Conservation (phyloP, 768 basidiomycete species). For the Candolleomyces efflorescens region DNA sequence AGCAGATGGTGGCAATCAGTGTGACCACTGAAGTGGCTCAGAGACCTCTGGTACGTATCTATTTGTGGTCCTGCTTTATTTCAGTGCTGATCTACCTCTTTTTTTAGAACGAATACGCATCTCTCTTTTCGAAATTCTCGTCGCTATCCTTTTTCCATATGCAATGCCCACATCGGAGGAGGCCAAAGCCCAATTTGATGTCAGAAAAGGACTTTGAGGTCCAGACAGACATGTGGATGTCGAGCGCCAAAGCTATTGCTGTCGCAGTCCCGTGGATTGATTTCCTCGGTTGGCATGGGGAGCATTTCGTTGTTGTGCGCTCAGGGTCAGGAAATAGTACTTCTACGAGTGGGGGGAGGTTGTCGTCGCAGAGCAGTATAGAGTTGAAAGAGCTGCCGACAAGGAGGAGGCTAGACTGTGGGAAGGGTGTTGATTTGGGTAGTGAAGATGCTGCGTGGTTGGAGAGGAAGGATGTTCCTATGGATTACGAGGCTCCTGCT, state of each 20-base stretch:
- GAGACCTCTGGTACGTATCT: slow-evolving; percentile 40
- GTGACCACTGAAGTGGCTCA: slow-evolving; percentile 48
- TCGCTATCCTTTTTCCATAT: slow-evolving; percentile 59
- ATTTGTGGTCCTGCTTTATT: neutral
- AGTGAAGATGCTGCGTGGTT: slow-evolving; percentile 60
- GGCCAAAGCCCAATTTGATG: slow-evolving; percentile 54
- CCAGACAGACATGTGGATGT: slow-evolving; percentile 54
- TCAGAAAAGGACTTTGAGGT: slow-evolving; percentile 55
- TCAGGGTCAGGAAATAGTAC: slow-evolving; percentile 5
- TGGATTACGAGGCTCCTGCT: slow-evolving; percentile 64
- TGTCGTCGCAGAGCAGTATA: slow-evolving; percentile 13
- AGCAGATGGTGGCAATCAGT: slow-evolving; percentile 50
- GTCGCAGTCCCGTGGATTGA: slow-evolving; percentile 47
- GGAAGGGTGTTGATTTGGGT: slow-evolving; percentile 62
- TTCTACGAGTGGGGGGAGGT: slow-evolving; percentile 1
- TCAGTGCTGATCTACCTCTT: neutral
- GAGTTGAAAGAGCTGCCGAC: slow-evolving; percentile 62
- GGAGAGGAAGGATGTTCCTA: slow-evolving; percentile 71
- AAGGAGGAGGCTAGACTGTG: slow-evolving; percentile 54
- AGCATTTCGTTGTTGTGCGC: slow-evolving; percentile 63
- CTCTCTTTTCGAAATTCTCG: slow-evolving; percentile 41
- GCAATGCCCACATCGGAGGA: slow-evolving; percentile 39
- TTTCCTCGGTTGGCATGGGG: slow-evolving; percentile 71
- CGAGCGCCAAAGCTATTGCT: slow-evolving; percentile 48
- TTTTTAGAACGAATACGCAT: slow-evolving; percentile 50